Conservation (phyloP, 768 basidiomycete genomes). For the Termitomyces sp. region DNA sequence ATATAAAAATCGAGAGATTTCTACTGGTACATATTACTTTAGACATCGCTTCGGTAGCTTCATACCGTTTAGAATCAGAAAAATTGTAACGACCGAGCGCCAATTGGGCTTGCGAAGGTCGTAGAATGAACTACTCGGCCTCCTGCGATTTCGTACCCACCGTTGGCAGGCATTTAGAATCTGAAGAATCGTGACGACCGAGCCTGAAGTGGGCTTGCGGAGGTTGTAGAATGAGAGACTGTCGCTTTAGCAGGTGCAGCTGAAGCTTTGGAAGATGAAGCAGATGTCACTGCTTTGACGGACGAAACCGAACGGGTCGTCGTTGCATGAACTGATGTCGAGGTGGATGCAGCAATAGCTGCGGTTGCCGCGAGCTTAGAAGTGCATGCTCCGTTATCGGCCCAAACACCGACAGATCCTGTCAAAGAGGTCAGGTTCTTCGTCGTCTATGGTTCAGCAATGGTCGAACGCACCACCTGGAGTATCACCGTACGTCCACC, state of each 20-base stretch:
- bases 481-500: conserved; percentile 37
- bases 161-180: not conserved
- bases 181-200: conserved; percentile 12
- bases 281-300: not conserved
- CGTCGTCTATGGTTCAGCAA: not conserved
- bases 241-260: not conserved
- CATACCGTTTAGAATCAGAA: too few relatives aligned
- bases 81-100: too few relatives aligned
- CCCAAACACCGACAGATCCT: conserved; percentile 32
- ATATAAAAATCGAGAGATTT: not conserved
- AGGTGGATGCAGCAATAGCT: not conserved
- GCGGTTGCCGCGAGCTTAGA: not conserved
- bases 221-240: not conserved
- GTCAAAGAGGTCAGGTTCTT: not conserved
- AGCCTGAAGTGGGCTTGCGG: not conserved
- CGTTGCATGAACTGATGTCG: not conserved
- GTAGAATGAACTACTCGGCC: too few relatives aligned
- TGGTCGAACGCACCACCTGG: conserved; percentile 25
- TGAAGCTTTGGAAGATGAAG: not conserved
- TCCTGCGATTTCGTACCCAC: too few relatives aligned
- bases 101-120: too few relatives aligned
- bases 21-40: not conserved
- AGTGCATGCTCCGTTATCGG: conserved; percentile 28
- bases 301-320: not conserved
- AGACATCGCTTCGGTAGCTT: not conserved